Percentiles rank a stretch among this genome's conserved stretches.
Conservation (phyloP, 441 rosid genomes). For the Adansonia rubrostipa region DNA sequence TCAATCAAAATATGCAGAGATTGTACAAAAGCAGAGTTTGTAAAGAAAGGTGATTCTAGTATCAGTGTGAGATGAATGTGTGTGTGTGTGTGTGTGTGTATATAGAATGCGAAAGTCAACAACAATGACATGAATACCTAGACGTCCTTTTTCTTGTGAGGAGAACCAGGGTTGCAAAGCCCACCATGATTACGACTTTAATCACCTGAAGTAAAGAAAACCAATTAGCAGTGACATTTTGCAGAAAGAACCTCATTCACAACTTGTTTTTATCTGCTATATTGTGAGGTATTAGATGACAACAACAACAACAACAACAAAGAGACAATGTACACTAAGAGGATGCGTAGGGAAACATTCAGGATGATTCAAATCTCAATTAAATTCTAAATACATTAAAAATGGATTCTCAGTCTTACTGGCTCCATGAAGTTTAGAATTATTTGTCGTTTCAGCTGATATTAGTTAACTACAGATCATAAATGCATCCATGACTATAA, state of each 20-base stretch:
- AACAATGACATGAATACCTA: conserved; percentile 38
- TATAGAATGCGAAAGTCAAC: background rate
- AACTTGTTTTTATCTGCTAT: background rate
- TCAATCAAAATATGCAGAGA: background rate
- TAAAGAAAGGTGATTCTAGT: background rate
- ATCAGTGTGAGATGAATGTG: background rate
- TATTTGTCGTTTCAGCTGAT: background rate
- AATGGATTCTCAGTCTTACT: no score
- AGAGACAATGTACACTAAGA: background rate
- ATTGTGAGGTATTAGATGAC: background rate
- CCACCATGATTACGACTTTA: conserved; percentile 65
- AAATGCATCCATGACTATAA: conserved; percentile 3
- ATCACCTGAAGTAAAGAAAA: conserved; percentile 48
- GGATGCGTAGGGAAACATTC: background rate
- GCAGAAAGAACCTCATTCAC: conserved; percentile 6
- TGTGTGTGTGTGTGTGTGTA: no score
- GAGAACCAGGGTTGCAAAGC: conserved; percentile 80
- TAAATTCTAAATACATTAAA: background rate
- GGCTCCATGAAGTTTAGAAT: background rate
- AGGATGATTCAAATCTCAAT: background rate
- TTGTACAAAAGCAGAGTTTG: background rate
- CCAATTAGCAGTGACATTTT: conserved; percentile 9
- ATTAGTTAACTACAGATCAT: background rate
- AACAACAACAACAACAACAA: background rate
- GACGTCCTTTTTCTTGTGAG: conserved; percentile 65